Percentiles rank a stretch among this genome's conserved stretches.
Evolutionary conservation across 163 green algal genomes (phyloP).

Genomic region (Prototheca stagnorum): DNA sequence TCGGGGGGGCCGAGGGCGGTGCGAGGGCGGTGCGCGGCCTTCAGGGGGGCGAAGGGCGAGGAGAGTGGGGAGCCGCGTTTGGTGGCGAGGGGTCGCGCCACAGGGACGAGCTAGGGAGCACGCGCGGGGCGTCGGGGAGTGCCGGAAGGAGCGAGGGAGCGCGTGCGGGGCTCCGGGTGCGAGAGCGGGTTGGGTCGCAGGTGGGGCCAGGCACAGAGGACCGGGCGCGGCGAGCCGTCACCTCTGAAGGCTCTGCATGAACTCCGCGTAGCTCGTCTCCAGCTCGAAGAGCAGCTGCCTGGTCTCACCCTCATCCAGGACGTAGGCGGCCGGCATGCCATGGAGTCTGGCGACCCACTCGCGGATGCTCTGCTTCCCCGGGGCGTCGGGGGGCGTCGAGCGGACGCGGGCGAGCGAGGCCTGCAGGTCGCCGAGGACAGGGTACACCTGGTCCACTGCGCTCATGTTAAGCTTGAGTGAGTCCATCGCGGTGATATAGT

Average conservation of each 20-base stretch:
- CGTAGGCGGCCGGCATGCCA: conserved; percentile 58
- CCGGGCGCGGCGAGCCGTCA: background rate
- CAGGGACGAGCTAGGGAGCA: no score
- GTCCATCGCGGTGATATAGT: conserved; percentile 94
- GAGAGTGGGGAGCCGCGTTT: no score
- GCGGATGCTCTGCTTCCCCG: conserved; percentile 49
- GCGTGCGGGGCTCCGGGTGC: no score
- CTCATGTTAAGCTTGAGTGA: conserved; percentile 80
- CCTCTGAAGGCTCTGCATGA: conserved; percentile 31
- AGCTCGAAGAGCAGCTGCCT: conserved; percentile 87
- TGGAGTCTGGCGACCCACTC: conserved; percentile 69
- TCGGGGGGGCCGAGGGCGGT: no score
- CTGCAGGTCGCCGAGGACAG: conserved; percentile 62
- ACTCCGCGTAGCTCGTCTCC: conserved; percentile 71
- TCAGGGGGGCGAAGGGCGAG: no score
- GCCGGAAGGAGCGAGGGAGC: no score
- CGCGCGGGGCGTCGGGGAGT: no score
- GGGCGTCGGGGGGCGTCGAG: conserved; percentile 55
- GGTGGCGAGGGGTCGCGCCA: no score
- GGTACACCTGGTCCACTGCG: conserved; percentile 79
- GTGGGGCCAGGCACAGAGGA: no score
- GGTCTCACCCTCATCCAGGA: conserved; percentile 64
- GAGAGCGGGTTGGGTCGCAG: no score
- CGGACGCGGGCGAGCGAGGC: conserved; percentile 49
- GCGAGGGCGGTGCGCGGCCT: no score